phyloP scores from a whole-genome alignment of 2,329 filamentous ascomycete genomes.

The Aspergillus hortae region DNA sequence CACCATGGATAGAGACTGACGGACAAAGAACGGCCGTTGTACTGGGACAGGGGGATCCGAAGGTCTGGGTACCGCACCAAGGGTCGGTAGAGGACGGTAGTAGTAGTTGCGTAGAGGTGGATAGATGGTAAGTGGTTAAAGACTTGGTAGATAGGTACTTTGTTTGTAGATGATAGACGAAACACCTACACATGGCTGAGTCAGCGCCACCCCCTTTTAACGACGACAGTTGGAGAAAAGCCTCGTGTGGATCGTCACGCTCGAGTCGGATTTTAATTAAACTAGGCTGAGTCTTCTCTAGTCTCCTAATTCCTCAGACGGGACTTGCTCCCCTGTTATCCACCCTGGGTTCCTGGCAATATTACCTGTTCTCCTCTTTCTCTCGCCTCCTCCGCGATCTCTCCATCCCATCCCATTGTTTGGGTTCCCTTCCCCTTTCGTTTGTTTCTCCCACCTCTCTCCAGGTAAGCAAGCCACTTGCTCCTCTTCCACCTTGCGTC shows the following conservation, averaged over 20 bases:
- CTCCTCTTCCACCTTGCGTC: slow-evolving; percentile 1
- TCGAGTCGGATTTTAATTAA: slow-evolving; percentile 14
- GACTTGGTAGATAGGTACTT: not conserved
- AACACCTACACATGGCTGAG: slow-evolving; percentile 24
- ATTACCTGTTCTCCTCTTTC: not conserved
- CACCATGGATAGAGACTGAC: not conserved
- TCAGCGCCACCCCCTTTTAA: slow-evolving; percentile 38
- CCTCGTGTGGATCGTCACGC: slow-evolving; percentile 18
- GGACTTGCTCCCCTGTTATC: not conserved
- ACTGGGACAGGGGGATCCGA: not conserved
- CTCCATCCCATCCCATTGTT: not conserved
- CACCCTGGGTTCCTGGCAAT: too few relatives aligned
- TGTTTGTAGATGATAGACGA: slow-evolving; percentile 1
- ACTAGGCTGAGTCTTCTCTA: not conserved
- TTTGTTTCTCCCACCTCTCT: not conserved
- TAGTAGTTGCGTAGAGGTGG: not conserved
- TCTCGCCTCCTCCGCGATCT: not conserved
- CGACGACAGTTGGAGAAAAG: slow-evolving; percentile 3
- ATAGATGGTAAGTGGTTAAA: not conserved
- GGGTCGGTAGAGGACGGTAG: too few relatives aligned
- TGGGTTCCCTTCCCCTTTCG: slow-evolving; percentile 2
- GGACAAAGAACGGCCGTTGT: not conserved
- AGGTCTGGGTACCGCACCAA: not conserved
- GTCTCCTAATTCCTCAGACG: not conserved
- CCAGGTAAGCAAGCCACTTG: not conserved